phyloP scores from a whole-genome alignment of 441 rosid species.

The Pelargonium fulgidum region DNA sequence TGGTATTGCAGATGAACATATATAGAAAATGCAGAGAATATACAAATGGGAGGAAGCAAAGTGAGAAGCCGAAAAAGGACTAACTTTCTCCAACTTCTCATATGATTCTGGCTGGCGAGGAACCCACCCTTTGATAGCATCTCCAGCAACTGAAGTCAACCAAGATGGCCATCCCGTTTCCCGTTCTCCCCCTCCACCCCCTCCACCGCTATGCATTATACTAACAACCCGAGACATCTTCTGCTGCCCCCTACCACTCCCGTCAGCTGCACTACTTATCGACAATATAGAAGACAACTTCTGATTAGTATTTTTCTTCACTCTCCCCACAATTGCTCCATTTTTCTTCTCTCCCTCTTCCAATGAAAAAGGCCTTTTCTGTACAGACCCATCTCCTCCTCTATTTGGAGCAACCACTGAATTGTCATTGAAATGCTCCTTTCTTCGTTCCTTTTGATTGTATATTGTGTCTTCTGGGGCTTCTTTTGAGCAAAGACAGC shows the following conservation, averaged over 20 bases:
- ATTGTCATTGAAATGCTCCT: not conserved
- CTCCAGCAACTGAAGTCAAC: slow-evolving; percentile 93
- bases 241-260: not conserved
- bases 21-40: too few relatives aligned
- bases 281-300: too few relatives aligned
- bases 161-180: slow-evolving; percentile 99
- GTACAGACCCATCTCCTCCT: too few relatives aligned
- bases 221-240: slow-evolving; percentile 47
- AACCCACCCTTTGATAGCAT: slow-evolving; percentile 89
- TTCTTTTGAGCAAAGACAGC: slow-evolving; percentile 8
- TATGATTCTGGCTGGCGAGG: slow-evolving; percentile 95
- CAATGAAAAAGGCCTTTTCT: too few relatives aligned
- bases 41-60: not conserved
- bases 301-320: not conserved
- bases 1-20: too few relatives aligned
- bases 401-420: not conserved
- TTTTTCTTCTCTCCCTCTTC: not conserved
- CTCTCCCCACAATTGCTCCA: not conserved
- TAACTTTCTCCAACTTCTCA: slow-evolving; percentile 92
- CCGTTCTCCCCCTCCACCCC: slow-evolving; percentile 81
- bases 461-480: not conserved
- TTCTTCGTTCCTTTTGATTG: not conserved
- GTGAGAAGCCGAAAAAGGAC: slow-evolving; percentile 16
- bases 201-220: slow-evolving; percentile 50
- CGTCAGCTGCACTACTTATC: not conserved